These are phyloP conservation scores for Wilhelminamyces savonicus DNA, from an alignment of 805 yeast species.

Conservation along the genomic window DNA sequence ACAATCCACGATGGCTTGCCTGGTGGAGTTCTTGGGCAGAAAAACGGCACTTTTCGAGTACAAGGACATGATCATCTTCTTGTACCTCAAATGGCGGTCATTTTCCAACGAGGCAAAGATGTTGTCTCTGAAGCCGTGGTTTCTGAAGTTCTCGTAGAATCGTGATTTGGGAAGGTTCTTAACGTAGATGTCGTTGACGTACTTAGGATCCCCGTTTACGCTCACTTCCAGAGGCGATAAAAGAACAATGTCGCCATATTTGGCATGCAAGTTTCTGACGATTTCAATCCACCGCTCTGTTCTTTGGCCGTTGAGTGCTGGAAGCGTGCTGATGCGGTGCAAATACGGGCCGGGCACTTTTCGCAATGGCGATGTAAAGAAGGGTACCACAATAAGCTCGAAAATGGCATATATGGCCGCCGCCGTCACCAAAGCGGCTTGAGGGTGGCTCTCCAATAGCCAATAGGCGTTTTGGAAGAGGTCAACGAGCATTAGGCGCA, in stretches of 20 bases:
- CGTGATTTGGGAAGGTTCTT: conserved; percentile 49
- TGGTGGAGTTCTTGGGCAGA: conserved; percentile 21
- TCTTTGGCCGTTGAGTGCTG: conserved; percentile 35
- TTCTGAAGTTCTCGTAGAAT: conserved; percentile 55
- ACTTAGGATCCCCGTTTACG: conserved; percentile 44
- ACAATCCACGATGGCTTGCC: conserved; percentile 19
- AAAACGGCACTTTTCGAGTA: conserved; percentile 31
- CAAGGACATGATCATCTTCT: conserved; percentile 23
- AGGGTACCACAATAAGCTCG: conserved; percentile 37
- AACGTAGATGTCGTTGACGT: conserved; percentile 50
- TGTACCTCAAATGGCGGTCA: conserved; percentile 34
- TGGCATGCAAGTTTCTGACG: conserved; percentile 44
- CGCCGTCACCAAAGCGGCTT: too few relatives aligned
- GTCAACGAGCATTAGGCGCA: too few relatives aligned
- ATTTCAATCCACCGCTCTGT: conserved; percentile 33
- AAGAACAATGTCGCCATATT: conserved; percentile 59
- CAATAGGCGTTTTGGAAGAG: too few relatives aligned
- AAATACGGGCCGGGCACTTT: conserved; percentile 54
- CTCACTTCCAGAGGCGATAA: conserved; percentile 59
- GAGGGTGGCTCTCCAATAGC: too few relatives aligned
- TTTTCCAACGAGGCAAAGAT: conserved; percentile 53
- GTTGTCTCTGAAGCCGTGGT: conserved; percentile 47
- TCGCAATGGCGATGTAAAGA: conserved; percentile 43
- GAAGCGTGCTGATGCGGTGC: conserved; percentile 38
- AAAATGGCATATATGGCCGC: conserved; percentile 10